phyloP scores from a whole-genome alignment of 257 asterid species.

The Rhazya stricta region DNA sequence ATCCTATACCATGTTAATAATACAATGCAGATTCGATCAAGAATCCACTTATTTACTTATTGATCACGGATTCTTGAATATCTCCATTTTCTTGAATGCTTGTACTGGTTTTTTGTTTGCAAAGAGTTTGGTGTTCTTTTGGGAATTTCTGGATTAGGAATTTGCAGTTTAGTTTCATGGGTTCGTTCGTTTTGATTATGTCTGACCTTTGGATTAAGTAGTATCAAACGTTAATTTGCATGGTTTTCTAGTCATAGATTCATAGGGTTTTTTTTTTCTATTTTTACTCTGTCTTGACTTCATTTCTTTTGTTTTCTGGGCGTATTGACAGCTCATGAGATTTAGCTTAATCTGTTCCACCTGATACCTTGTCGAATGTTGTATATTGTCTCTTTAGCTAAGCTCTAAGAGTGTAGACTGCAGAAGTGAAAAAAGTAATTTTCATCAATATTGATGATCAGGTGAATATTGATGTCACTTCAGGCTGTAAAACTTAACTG shows the following conservation, averaged over 20 bases:
- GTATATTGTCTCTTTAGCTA: not conserved
- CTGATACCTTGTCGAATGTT: not conserved
- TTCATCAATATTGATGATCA: not conserved
- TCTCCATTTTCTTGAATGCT: not conserved
- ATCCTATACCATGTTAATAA: not conserved
- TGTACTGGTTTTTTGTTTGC: not conserved
- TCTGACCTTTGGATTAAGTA: too few species aligned
- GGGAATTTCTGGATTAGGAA: not conserved
- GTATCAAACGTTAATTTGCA: too few species aligned
- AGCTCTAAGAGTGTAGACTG: not conserved
- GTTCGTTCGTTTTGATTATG: not conserved
- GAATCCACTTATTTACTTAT: not conserved
- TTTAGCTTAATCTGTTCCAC: not conserved
- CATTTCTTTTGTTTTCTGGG: not conserved
- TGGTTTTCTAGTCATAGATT: too few species aligned
- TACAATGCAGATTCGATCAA: not conserved
- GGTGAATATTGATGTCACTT: not conserved
- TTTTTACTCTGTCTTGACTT: not conserved
- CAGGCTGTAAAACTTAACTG: not conserved
- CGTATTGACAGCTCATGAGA: not conserved
- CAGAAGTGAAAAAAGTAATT: not conserved
- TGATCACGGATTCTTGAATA: not conserved
- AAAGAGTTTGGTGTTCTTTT: not conserved
- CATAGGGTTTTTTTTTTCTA: too few species aligned
- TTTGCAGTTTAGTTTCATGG: not conserved